A percentile compares a stretch with the other conserved stretches of the same genome.
Evolutionary conservation across 805 yeast genomes (phyloP).

Genomic region (Candida pseudoglaebosa): DNA sequence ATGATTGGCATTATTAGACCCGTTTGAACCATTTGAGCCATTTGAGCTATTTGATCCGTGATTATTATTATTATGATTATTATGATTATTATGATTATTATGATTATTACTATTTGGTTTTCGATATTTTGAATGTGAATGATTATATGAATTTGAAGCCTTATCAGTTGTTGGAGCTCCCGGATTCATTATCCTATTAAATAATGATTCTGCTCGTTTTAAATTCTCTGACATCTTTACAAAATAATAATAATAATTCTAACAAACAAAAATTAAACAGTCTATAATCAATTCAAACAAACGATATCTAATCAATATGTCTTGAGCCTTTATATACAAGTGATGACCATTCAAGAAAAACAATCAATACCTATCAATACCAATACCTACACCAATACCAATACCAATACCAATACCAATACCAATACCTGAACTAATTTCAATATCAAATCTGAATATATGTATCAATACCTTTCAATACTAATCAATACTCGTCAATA

Average conservation of each 20-base stretch:
- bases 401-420: too few relatives aligned
- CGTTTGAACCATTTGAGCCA: conserved; percentile 9
- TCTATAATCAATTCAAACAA: background rate
- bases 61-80: too few relatives aligned
- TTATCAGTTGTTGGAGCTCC: conserved; percentile 13
- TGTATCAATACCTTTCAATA: too few relatives aligned
- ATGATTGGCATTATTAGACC: conserved; percentile 7
- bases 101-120: conserved; percentile 5
- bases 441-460: too few relatives aligned
- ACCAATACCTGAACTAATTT: too few relatives aligned
- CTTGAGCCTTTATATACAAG: conserved; percentile 1
- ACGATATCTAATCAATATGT: too few relatives aligned
- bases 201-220: conserved; percentile 44
- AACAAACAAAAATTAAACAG: background rate
- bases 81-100: conserved; percentile 8
- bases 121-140: conserved; percentile 2
- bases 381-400: too few relatives aligned
- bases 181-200: conserved; percentile 44
- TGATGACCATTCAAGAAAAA: conserved; percentile 1
- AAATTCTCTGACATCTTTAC: conserved; percentile 40
- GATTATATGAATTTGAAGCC: background rate
- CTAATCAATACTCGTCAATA: too few relatives aligned
- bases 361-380: too few relatives aligned
- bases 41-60: conserved; percentile 10
- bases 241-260: background rate